Conservation (phyloP, 1,284 basidiomycete genomes). For the Ganoderma sinense region DNA sequence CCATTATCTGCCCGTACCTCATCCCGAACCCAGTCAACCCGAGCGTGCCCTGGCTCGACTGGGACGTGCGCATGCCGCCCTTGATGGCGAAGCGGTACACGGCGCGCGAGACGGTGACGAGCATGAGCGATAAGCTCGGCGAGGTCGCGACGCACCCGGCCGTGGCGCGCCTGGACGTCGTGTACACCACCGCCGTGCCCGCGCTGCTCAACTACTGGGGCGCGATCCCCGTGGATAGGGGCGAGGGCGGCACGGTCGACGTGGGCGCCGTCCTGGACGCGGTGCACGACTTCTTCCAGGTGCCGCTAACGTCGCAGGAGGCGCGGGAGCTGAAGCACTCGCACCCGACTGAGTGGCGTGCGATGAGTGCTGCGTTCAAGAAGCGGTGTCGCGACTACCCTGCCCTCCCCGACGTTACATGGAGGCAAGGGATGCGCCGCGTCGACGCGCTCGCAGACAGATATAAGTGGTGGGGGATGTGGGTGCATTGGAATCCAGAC, state of each 20-base stretch:
- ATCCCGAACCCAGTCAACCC: slow-evolving; percentile 45
- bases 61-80: slow-evolving; percentile 47
- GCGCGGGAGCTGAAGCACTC: slow-evolving; percentile 36
- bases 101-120: slow-evolving; percentile 35
- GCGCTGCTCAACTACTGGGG: slow-evolving; percentile 40
- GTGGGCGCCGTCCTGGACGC: slow-evolving; percentile 45
- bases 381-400: slow-evolving; percentile 29
- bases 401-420: slow-evolving; percentile 41
- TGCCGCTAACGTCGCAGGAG: slow-evolving; percentile 39
- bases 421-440: slow-evolving; percentile 44
- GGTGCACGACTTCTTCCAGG: slow-evolving; percentile 46
- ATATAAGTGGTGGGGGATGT: slow-evolving; percentile 45
- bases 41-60: slow-evolving; percentile 42
- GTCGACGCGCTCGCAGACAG: slow-evolving; percentile 46
- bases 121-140: slow-evolving; percentile 21
- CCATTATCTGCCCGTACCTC: slow-evolving; percentile 41
- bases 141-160: slow-evolving; percentile 39
- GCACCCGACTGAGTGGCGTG: slow-evolving; percentile 32
- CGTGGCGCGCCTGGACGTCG: slow-evolving; percentile 36
- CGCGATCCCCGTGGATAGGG: slow-evolving; percentile 40
- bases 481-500: slow-evolving; percentile 38
- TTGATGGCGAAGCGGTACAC: slow-evolving; percentile 43
- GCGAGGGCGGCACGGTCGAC: slow-evolving; percentile 31
- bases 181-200: slow-evolving; percentile 34
- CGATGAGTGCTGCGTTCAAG: slow-evolving; percentile 38